Conservation (phyloP, 176 grass and related monocot species). For the Themeda triandra region DNA sequence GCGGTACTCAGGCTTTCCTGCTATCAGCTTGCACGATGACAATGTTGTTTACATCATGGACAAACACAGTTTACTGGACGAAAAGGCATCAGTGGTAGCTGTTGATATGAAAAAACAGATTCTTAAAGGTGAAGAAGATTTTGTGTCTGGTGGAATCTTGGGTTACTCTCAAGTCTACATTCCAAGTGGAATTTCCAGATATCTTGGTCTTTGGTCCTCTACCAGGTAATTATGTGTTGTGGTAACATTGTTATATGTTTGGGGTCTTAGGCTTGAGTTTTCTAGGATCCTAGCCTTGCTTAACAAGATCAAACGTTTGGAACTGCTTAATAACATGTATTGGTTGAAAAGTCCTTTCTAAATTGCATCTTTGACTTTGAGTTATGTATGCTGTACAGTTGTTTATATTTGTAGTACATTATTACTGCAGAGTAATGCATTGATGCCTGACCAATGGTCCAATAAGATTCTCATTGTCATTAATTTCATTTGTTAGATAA, state of each 20-base stretch:
- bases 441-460: too few relatives aligned
- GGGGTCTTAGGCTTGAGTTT: too few relatives aligned
- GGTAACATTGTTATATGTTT: background rate
- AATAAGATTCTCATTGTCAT: too few relatives aligned
- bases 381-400: too few relatives aligned
- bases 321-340: too few relatives aligned
- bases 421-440: too few relatives aligned
- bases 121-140: background rate
- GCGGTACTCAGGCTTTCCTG: background rate
- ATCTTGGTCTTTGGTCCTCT: background rate
- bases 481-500: too few relatives aligned
- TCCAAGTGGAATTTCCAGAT: conserved; percentile 14
- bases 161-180: background rate
- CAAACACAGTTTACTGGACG: background rate
- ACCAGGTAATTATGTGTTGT: background rate
- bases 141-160: background rate
- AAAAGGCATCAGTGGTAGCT: background rate
- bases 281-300: too few relatives aligned
- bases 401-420: too few relatives aligned
- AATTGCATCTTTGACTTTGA: too few relatives aligned
- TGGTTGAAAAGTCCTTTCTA: too few relatives aligned
- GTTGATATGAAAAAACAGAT: conserved; percentile 1
- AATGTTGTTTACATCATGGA: conserved; percentile 22
- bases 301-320: too few relatives aligned
- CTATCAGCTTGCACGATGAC: conserved; percentile 3